Percentiles rank a stretch among this genome's conserved stretches.
Evolutionary conservation across 306 rosid species (phyloP).

Genomic region (Alnus glutinosa): DNA sequence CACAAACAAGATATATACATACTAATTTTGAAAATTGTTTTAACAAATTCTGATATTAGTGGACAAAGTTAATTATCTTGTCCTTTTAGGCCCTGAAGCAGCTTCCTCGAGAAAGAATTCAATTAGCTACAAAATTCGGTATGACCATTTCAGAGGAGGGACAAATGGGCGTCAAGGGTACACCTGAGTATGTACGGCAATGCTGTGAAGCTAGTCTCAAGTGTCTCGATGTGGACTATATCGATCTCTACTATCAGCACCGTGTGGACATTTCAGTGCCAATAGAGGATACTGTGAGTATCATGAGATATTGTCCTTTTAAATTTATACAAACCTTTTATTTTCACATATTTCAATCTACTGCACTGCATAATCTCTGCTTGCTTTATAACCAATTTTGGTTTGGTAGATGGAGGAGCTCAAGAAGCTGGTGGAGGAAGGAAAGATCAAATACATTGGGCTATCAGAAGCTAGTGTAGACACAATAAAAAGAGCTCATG

Average conservation of each 20-base stretch:
- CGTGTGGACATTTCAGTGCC: constrained; percentile 62
- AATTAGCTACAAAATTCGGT: constrained; percentile 78
- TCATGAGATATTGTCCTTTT: neutral
- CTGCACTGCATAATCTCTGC: constrained; percentile 9
- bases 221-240: constrained; percentile 46
- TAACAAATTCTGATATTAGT: neutral
- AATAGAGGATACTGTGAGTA: constrained; percentile 70
- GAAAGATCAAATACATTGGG: constrained; percentile 63
- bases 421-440: constrained; percentile 61
- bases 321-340: neutral
- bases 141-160: constrained; percentile 7
- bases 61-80: neutral
- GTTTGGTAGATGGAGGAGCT: constrained; percentile 57
- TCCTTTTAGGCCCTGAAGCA: constrained; percentile 62
- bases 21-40: too few relatives aligned
- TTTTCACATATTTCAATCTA: neutral
- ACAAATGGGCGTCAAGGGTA: constrained; percentile 45
- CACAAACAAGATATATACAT: too few relatives aligned
- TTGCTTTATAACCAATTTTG: constrained; percentile 14
- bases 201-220: constrained; percentile 75
- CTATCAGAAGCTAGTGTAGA: constrained; percentile 59
- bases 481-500: constrained; percentile 64
- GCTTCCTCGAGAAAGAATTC: constrained; percentile 65
- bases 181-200: constrained; percentile 52
- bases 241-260: constrained; percentile 68